Base-by-base conservation (phyloP, 257 asterid species). In the Nicotiana paniculata region DNA sequence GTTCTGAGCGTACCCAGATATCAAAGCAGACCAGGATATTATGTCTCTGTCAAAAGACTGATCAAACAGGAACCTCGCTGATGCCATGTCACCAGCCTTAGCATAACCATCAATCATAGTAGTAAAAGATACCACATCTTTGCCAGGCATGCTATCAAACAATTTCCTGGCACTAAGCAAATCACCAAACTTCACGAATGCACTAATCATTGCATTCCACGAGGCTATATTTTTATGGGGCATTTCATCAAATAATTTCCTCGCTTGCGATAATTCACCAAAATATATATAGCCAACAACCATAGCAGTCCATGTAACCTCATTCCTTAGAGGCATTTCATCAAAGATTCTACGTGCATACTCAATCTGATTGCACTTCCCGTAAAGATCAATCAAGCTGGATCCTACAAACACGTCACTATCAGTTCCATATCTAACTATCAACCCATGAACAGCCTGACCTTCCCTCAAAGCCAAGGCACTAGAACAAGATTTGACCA, bases 271-370 rank as follows among this genome's bases (percentile, higher is more conserved):
- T 53, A 86, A 80, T 83, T 91, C 88, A 13, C 93, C 92, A 43
- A 21, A 48, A 82, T 82, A 87, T 65, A 89, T 53, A 88, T 85
- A 88, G 63, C 93, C 93, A 64, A 84, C 88, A 85, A 93, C 88
- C 90, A 92, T 83, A 59, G 96, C 91, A 77, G 96, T 93, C 96
- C 97, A 93, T 8, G 93, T 83, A 74, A 91, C 92, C 85, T 84
- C 95, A 82, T 92, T 92, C 70, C 84, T 90, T 17, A 81, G 77
- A 46, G 87, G 53, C 93, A 93, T 88, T 78, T 54, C 93, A 51
- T 90, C 93, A 46, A 93, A 93, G 80, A 91, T 64, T 85, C 88
- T 89, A 21, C 90, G 87, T 4, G 96, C 96, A 51, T 83, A 86
- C 5, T 84, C 88, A 82, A 92, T 88, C 80, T 87, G 89, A 68